phyloP scores from a whole-genome alignment of 352 stramenopile genomes.

The Phytophthora pini region DNA sequence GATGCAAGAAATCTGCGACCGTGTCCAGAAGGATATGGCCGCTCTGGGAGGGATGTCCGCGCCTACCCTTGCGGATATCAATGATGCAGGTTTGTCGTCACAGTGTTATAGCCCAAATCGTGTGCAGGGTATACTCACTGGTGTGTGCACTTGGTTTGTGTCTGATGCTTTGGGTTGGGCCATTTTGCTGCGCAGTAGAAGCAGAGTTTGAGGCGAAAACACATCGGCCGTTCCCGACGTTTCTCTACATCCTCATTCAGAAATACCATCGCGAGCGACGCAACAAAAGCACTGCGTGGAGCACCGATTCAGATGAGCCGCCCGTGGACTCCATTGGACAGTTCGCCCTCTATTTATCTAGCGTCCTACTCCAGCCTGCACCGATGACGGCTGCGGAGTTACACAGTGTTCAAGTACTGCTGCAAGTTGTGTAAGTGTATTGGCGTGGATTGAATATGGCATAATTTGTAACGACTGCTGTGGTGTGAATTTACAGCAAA shows the following conservation, averaged over 20 bases:
- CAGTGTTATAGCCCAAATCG: background rate
- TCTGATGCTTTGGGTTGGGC: slow-evolving; percentile 26
- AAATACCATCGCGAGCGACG: slow-evolving; percentile 85
- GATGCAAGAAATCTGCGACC: slow-evolving; percentile 58
- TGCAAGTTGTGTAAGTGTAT: slow-evolving; percentile 84
- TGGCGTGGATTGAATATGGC: background rate
- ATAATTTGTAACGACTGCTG: background rate
- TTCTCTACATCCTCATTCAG: slow-evolving; percentile 81
- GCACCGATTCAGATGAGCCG: slow-evolving; percentile 55
- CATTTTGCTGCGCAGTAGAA: slow-evolving; percentile 68
- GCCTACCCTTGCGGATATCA: slow-evolving; percentile 54
- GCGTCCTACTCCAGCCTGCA: slow-evolving; percentile 54
- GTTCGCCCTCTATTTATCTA: slow-evolving; percentile 83
- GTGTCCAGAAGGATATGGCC: slow-evolving; percentile 50
- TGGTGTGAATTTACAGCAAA: slow-evolving; percentile 35
- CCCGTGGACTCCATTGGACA: slow-evolving; percentile 84
- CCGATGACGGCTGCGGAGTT: slow-evolving; percentile 71
- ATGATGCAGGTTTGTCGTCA: slow-evolving; percentile 56
- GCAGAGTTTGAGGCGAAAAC: slow-evolving; percentile 87
- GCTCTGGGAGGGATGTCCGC: slow-evolving; percentile 32
- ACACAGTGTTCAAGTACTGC: slow-evolving; percentile 71
- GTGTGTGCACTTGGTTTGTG: slow-evolving; percentile 28
- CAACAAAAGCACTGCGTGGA: slow-evolving; percentile 60
- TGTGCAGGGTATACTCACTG: slow-evolving; percentile 16
- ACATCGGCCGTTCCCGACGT: slow-evolving; percentile 76